Evolutionary conservation across 2,329 filamentous ascomycete genomes (phyloP), one percentile per base, ranked within the genome.

Genomic region (Xylaria arbuscula): DNA sequence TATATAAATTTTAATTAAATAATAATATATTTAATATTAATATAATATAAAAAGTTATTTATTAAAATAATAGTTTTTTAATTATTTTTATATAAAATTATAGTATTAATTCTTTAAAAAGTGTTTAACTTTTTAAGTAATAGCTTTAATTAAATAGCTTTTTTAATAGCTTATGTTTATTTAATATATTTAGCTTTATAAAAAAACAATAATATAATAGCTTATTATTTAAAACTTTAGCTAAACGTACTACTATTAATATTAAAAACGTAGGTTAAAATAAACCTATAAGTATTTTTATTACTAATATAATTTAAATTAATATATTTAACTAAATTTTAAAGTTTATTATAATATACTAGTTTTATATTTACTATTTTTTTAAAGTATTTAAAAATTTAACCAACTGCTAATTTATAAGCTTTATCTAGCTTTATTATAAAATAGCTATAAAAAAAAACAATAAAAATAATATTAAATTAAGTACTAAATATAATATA

Each of bases 71-170:
- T 56, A 56, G n/a, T 10, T 13, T 40, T 40, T 56, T 56, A 56
- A 40, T 56, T 56, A 56, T 56, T 40, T 11, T 15, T 40, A n/a
- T n/a, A n/a, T n/a, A n/a, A n/a, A n/a, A 56, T 56, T 13, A 56
- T 56, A 56, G n/a, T 40, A 11, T 40, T 56, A 13, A n/a, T n/a
- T n/a, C n/a, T n/a, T n/a, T n/a, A n/a, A n/a, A n/a, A n/a, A n/a
- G n/a, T n/a, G n/a, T n/a, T n/a, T n/a, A n/a, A n/a, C n/a, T n/a
- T n/a, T n/a, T n/a, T n/a, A n/a, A n/a, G n/a, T n/a, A n/a, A n/a
- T n/a, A n/a, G n/a, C n/a, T n/a, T n/a, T n/a, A n/a, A n/a, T n/a
- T n/a, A n/a, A n/a, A n/a, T n/a, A n/a, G n/a, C n/a, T n/a, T n/a
- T n/a, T n/a, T n/a, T n/a, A n/a, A n/a, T n/a, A n/a, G n/a, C n/a